Evolutionary conservation across 2,329 filamentous ascomycete species (phyloP).

Genomic region (Hypoxylon sp.): DNA sequence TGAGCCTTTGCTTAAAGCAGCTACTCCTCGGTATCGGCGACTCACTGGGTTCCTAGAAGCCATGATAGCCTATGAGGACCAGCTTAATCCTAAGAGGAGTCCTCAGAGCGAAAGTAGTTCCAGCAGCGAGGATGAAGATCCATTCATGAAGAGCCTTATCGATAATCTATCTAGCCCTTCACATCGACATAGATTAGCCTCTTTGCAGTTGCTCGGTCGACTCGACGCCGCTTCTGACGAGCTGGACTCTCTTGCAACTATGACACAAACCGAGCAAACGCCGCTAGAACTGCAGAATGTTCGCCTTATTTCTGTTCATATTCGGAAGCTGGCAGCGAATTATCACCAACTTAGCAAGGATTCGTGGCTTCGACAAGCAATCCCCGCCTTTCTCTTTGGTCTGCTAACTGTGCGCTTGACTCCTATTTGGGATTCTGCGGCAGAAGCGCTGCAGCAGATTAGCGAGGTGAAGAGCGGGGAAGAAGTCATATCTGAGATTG

Average conservation of each 20-base stretch:
- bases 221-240: constrained; percentile 67
- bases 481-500: constrained; percentile 77
- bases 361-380: constrained; percentile 77
- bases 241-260: constrained; percentile 70
- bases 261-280: constrained; percentile 85
- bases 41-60: constrained; percentile 77
- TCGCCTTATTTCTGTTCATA: constrained; percentile 84
- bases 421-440: constrained; percentile 89
- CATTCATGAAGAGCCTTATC: constrained; percentile 75
- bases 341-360: constrained; percentile 73
- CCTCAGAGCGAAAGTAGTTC: constrained; percentile 55
- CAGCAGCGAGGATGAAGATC: constrained; percentile 71
- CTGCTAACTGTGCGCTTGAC: constrained; percentile 88
- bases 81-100: constrained; percentile 48
- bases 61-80: constrained; percentile 68
- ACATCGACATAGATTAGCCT: constrained; percentile 79
- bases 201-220: constrained; percentile 78
- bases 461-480: constrained; percentile 80
- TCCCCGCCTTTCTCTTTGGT: constrained; percentile 89
- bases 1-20: constrained; percentile 75
- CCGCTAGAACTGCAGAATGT: constrained; percentile 82
- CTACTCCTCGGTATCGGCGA: constrained; percentile 75
- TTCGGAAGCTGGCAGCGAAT: constrained; percentile 79
- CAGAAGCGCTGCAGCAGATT: constrained; percentile 81
- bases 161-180: constrained; percentile 82